These are phyloP conservation scores for Pyrenophora graminea DNA, from an alignment of 2,329 filamentous ascomycete species.

Conservation along the genomic window DNA sequence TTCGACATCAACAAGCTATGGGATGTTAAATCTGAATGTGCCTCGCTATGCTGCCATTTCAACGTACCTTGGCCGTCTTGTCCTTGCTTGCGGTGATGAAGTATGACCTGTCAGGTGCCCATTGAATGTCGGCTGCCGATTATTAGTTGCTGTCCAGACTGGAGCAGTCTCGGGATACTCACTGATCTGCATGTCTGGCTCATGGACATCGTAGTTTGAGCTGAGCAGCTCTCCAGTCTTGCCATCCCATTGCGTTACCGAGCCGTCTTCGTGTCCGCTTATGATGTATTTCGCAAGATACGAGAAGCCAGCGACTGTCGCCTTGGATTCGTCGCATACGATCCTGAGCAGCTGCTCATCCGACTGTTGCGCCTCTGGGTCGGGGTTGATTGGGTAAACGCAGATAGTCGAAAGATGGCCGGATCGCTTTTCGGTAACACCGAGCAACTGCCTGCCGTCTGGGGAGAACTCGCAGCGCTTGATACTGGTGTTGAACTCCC, in stretches of 20 bases:
- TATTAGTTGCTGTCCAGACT: slow-evolving; percentile 61
- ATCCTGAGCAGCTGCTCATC: slow-evolving; percentile 85
- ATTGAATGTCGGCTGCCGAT: slow-evolving; percentile 85
- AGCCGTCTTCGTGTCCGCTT: slow-evolving; percentile 94
- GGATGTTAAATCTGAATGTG: neutral
- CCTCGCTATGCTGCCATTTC: neutral
- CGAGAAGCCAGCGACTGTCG: slow-evolving; percentile 96
- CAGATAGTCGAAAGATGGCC: slow-evolving; percentile 93
- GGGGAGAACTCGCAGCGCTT: slow-evolving; percentile 98
- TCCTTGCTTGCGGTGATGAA: slow-evolving; percentile 99
- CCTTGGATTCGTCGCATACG: slow-evolving; percentile 88
- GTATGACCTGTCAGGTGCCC: slow-evolving; percentile 90
- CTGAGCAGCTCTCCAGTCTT: slow-evolving; percentile 86
- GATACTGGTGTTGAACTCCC: slow-evolving; percentile 96
- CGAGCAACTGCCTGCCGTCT: slow-evolving; percentile 86
- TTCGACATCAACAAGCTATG: slow-evolving; percentile 76
- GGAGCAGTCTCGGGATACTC: slow-evolving; percentile 1
- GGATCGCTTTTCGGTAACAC: slow-evolving; percentile 98
- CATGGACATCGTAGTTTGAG: slow-evolving; percentile 80
- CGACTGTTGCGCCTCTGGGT: slow-evolving; percentile 80
- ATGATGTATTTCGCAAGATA: slow-evolving; percentile 96
- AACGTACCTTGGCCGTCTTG: slow-evolving; percentile 85
- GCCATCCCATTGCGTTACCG: slow-evolving; percentile 85
- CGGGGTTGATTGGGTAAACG: slow-evolving; percentile 85
- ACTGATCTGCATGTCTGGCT: slow-evolving; percentile 78